Evolutionary conservation across 306 rosid species (phyloP).

Genomic region (Gynostemma pentaphyllum): DNA sequence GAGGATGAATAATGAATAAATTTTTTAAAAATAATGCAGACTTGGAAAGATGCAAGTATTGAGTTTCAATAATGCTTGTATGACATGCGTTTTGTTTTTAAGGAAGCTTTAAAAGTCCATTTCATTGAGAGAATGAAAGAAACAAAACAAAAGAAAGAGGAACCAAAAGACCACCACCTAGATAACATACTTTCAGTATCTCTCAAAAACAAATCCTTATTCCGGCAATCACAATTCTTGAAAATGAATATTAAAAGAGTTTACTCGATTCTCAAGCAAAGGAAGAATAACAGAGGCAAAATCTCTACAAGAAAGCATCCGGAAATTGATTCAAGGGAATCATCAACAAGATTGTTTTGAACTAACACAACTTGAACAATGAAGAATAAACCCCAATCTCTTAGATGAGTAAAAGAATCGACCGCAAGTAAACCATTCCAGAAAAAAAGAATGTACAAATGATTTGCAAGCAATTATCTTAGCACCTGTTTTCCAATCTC

Average conservation of each 20-base stretch:
- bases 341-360: neutral
- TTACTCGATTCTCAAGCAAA: neutral
- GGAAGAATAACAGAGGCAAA: neutral
- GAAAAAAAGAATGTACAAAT: neutral
- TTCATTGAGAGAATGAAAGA: too few species aligned
- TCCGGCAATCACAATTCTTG: neutral
- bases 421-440: neutral
- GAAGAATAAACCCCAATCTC: neutral
- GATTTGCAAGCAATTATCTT: neutral
- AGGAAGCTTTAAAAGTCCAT: too few species aligned
- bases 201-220: too few species aligned
- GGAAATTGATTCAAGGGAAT: neutral
- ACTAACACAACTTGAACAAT: neutral
- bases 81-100: too few species aligned
- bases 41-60: neutral
- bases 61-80: too few species aligned
- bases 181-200: too few species aligned
- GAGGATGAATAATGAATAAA: neutral
- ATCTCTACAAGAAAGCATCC: neutral
- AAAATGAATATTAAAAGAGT: neutral
- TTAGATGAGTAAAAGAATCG: neutral
- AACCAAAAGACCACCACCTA: too few species aligned
- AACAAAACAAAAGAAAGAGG: too few species aligned
- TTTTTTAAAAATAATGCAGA: neutral
- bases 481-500: conserved; percentile 95